Evolutionary conservation across 164 flowering plant species (phyloP), one percentile per base, ranked within the genome.

Genomic region (Stephania yunnanensis): DNA sequence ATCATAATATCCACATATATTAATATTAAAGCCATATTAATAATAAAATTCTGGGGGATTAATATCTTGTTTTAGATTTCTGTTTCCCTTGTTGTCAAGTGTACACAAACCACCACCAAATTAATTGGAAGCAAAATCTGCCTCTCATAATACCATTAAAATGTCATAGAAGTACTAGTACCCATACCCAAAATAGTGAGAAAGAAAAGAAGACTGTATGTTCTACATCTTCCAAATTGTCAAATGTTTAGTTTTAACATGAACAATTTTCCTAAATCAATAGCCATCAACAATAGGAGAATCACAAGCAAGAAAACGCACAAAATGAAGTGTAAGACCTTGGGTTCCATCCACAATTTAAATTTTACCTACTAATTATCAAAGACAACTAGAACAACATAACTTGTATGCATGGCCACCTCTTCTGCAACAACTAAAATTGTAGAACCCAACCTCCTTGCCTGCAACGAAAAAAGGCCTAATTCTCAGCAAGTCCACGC

Each of bases 401-500:
- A 71, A 72, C 20, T 64, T 80, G 75, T 25, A 77, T 29, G n/a
- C n/a, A n/a, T n/a, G n/a, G n/a, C n/a, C n/a, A n/a, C n/a, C n/a
- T n/a, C n/a, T n/a, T n/a, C n/a, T 31, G 71, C n/a, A n/a, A n/a
- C n/a, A n/a, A n/a, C n/a, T 72, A 68, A 78, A 46, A 72, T 42
- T 69, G 52, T 71, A 78, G 58, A 52, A 15, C 6, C 73, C 78
- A 76, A 71, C 84, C 74, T 74, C 70, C 81, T 68, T 68, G 76
- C 81, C 78, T 76, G 85, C 63, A 65, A 73, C 7, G 31, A 55
- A 73, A 79, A 74, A 71, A 79, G 72, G 74, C 72, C 17, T 31
- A 58, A 12, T 17, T 42, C 76, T 89, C 84, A 94, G 86, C 91
- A 90, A 79, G 90, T 86, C 98, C 98, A 94, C 69, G 94, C 97